Evolutionary conservation across 2,329 filamentous ascomycete species (phyloP).

Genomic region (Trichoderma brevicompactum): DNA sequence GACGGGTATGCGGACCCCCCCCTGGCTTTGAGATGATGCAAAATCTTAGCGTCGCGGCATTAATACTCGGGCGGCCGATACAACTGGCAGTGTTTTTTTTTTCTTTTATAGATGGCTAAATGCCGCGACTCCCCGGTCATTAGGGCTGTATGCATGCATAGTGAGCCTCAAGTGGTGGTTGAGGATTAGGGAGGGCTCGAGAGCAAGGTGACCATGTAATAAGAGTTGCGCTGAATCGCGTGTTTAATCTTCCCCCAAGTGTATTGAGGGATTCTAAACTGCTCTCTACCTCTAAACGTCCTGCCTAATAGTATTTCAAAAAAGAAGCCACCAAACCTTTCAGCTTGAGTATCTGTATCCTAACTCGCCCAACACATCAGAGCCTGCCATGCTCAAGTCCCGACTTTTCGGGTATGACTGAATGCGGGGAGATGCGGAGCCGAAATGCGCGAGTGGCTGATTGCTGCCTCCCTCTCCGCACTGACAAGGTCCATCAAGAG

Average conservation of each 20-base stretch:
- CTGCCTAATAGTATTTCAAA: too few relatives aligned
- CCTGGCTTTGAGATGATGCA: constrained; percentile 13
- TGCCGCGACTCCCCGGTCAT: constrained; percentile 26
- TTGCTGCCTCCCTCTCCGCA: constrained; percentile 15
- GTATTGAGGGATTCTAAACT: too few relatives aligned
- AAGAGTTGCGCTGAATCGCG: not conserved
- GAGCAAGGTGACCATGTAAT: not conserved
- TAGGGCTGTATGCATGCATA: not conserved
- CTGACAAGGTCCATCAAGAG: constrained; percentile 7
- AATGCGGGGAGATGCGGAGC: constrained; percentile 30
- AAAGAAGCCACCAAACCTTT: too few relatives aligned
- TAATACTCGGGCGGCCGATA: constrained; percentile 19
- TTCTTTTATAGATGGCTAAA: not conserved
- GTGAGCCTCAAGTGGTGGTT: not conserved
- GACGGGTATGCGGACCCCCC: constrained; percentile 6
- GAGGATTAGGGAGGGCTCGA: not conserved
- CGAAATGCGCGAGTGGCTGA: constrained; percentile 13
- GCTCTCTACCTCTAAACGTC: too few relatives aligned
- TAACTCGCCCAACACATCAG: not conserved
- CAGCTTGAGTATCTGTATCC: too few relatives aligned
- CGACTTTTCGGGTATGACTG: constrained; percentile 16
- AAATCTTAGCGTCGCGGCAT: constrained; percentile 25
- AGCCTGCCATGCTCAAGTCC: constrained; percentile 7
- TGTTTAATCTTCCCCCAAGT: not conserved
- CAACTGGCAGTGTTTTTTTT: not conserved